A percentile compares a stretch with the other conserved stretches of the same genome.
Conservation (phyloP, 2,329 filamentous ascomycete genomes). For the Cladosporium sp. region DNA sequence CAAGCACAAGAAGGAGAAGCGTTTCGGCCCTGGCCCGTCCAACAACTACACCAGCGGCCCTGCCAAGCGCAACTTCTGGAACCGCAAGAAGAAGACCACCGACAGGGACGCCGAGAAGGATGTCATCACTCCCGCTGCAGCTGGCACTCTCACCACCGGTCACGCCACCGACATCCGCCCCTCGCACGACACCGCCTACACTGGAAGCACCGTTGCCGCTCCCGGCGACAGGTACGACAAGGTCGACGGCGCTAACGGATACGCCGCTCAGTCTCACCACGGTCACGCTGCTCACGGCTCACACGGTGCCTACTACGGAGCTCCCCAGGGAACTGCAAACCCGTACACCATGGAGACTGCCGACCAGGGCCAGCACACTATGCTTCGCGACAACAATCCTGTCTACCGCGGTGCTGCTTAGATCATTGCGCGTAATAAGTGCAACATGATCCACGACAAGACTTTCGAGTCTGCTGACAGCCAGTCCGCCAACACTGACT, state of each 20-base stretch:
- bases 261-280: slow-evolving; percentile 25
- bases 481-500: background rate
- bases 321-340: slow-evolving; percentile 45
- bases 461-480: background rate
- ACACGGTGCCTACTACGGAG: slow-evolving; percentile 49
- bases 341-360: slow-evolving; percentile 42
- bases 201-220: slow-evolving; percentile 50
- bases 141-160: slow-evolving; percentile 34
- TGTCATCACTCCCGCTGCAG: slow-evolving; percentile 31
- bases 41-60: slow-evolving; percentile 70
- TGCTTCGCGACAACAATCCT: slow-evolving; percentile 14
- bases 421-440: slow-evolving; percentile 26
- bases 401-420: slow-evolving; percentile 11
- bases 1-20: slow-evolving; percentile 73
- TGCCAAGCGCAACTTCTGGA: slow-evolving; percentile 48
- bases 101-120: slow-evolving; percentile 50
- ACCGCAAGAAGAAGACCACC: slow-evolving; percentile 35
- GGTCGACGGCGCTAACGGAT: slow-evolving; percentile 29
- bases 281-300: slow-evolving; percentile 33
- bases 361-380: background rate
- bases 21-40: slow-evolving; percentile 64
- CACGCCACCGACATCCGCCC: slow-evolving; percentile 44
- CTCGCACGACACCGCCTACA: slow-evolving; percentile 54
- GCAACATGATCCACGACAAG: slow-evolving; percentile 32
- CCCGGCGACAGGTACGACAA: slow-evolving; percentile 37